phyloP scores from a whole-genome alignment of 345 rosid species.

The Raphanus sativus region DNA sequence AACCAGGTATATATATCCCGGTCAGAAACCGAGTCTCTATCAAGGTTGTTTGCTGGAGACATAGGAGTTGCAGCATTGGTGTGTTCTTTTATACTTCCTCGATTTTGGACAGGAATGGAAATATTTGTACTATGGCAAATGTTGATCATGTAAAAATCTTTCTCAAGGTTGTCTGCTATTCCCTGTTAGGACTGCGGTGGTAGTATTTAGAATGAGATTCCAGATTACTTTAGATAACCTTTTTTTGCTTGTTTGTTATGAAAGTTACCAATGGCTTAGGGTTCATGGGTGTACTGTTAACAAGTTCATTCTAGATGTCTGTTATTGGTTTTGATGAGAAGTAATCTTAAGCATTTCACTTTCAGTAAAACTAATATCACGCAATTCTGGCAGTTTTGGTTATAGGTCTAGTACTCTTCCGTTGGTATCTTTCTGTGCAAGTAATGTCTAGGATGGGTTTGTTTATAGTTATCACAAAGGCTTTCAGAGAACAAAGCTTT shows the following conservation, averaged over 20 bases:
- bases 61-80: neutral
- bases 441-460: neutral
- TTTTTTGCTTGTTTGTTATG: neutral
- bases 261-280: neutral
- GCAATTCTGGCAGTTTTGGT: neutral
- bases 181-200: neutral
- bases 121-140: neutral
- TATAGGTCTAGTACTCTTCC: neutral
- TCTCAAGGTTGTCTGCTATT: neutral
- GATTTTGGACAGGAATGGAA: neutral
- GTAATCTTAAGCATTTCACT: neutral
- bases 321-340: neutral
- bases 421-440: neutral
- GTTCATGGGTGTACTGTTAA: neutral
- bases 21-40: too few relatives aligned
- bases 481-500: neutral
- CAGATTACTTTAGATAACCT: neutral
- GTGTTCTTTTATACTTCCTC: neutral
- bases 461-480: neutral
- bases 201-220: neutral
- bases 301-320: neutral
- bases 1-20: too few relatives aligned
- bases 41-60: slow-evolving; percentile 9
- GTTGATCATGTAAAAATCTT: neutral
- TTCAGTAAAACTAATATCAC: neutral